These are phyloP conservation scores for Arxiozyma telluris DNA, from an alignment of 1,139 yeast species.

Conservation along the genomic window DNA sequence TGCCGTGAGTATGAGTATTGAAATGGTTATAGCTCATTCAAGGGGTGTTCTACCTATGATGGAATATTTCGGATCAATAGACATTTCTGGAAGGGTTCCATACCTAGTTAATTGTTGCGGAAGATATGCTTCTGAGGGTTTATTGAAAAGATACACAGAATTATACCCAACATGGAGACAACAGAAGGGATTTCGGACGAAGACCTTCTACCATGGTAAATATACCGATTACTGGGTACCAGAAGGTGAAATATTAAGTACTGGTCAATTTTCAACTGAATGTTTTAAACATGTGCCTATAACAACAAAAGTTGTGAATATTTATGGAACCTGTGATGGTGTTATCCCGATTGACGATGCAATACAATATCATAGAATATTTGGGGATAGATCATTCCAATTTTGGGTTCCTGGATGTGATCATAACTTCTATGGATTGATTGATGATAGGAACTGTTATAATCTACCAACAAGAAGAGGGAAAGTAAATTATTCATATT, in stretches of 20 bases:
- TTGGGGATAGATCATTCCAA: slow-evolving; percentile 51
- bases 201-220: slow-evolving; percentile 45
- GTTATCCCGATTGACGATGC: slow-evolving; percentile 61
- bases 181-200: slow-evolving; percentile 34
- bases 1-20: slow-evolving; percentile 39
- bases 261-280: slow-evolving; percentile 31
- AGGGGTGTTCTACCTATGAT: slow-evolving; percentile 76
- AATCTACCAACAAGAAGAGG: slow-evolving; percentile 39
- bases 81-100: slow-evolving; percentile 38
- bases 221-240: slow-evolving; percentile 35
- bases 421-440: slow-evolving; percentile 64
- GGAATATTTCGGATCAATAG: slow-evolving; percentile 42
- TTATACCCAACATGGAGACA: slow-evolving; percentile 30
- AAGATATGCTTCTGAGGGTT: slow-evolving; percentile 41
- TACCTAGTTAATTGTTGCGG: slow-evolving; percentile 65
- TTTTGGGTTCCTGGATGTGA: slow-evolving; percentile 60
- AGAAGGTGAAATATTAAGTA: slow-evolving; percentile 43
- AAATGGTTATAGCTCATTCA: slow-evolving; percentile 63
- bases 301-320: slow-evolving; percentile 49
- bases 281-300: slow-evolving; percentile 37
- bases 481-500: slow-evolving; percentile 48
- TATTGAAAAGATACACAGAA: slow-evolving; percentile 26
- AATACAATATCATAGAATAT: slow-evolving; percentile 46
- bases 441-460: slow-evolving; percentile 32
- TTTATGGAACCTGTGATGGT: slow-evolving; percentile 63